Percentiles rank a stretch among this genome's conserved stretches.
Conservation (phyloP, 2,329 filamentous ascomycete species). For the Fusarium sp. region DNA sequence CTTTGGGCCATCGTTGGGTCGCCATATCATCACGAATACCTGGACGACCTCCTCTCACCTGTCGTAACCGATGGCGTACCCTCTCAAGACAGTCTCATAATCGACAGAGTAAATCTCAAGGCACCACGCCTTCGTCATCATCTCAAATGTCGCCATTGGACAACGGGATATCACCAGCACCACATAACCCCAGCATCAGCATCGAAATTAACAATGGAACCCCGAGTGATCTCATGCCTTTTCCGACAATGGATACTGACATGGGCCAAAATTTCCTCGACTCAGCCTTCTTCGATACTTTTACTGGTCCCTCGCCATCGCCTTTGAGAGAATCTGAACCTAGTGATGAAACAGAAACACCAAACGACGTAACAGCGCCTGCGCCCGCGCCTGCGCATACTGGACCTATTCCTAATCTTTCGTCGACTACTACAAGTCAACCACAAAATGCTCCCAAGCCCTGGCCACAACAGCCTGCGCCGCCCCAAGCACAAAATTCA, state of each 20-base stretch:
- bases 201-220: conserved; percentile 9
- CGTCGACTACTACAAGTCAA: conserved; percentile 1
- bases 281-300: conserved; percentile 42
- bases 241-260: conserved; percentile 20
- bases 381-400: background rate
- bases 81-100: conserved; percentile 33
- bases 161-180: conserved; percentile 34
- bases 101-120: conserved; percentile 33
- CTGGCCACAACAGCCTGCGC: conserved; percentile 18
- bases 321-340: conserved; percentile 22
- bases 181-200: conserved; percentile 13
- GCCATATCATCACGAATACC: conserved; percentile 47
- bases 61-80: conserved; percentile 49
- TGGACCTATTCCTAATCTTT: background rate
- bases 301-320: conserved; percentile 33
- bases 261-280: conserved; percentile 31
- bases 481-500: conserved; percentile 3
- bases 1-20: conserved; percentile 48
- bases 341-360: conserved; percentile 25
- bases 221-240: conserved; percentile 19
- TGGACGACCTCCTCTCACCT: conserved; percentile 49
- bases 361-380: background rate
- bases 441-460: background rate
- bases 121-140: conserved; percentile 38
- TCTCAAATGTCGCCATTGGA: conserved; percentile 41